These are phyloP conservation scores for Ceratobasidium sp. DNA, from an alignment of 1,284 basidiomycete species.

Conservation along the genomic window DNA sequence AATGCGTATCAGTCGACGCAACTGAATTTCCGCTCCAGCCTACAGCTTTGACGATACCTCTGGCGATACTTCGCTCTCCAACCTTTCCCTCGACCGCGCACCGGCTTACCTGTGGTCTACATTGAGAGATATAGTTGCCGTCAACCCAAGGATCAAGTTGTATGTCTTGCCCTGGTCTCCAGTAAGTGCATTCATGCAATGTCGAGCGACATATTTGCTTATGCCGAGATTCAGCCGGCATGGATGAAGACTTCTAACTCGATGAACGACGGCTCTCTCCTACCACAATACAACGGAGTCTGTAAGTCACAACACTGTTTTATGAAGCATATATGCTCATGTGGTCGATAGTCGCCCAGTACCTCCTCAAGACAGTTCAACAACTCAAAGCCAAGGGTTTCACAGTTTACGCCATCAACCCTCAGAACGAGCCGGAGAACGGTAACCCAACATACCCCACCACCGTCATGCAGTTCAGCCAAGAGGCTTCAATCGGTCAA, in stretches of 20 bases:
- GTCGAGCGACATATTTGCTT: slow-evolving; percentile 1
- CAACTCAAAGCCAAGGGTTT: slow-evolving; percentile 60
- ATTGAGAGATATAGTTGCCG: slow-evolving; percentile 57
- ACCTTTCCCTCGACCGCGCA: no score
- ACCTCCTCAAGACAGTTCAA: slow-evolving; percentile 62
- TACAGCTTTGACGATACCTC: slow-evolving; percentile 60
- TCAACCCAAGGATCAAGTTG: slow-evolving; percentile 57
- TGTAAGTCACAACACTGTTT: no score
- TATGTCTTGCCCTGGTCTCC: slow-evolving; percentile 65
- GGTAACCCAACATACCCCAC: slow-evolving; percentile 63
- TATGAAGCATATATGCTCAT: no score
- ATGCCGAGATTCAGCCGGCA: slow-evolving; percentile 54
- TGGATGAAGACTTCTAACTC: slow-evolving; percentile 63
- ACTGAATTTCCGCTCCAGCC: no score
- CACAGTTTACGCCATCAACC: slow-evolving; percentile 58
- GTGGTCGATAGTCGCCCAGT: slow-evolving; percentile 62
- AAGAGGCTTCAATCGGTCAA: slow-evolving; percentile 58
- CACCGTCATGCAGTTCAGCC: slow-evolving; percentile 53
- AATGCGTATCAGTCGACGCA: slow-evolving; percentile 49
- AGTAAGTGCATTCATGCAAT: slow-evolving; percentile 49
- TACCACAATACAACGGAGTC: slow-evolving; percentile 49
- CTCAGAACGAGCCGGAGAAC: slow-evolving; percentile 66
- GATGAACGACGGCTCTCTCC: slow-evolving; percentile 59
- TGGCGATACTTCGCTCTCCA: slow-evolving; percentile 58
- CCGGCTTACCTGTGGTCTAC: slow-evolving; percentile 60